phyloP scores from a whole-genome alignment of 768 basidiomycete genomes.

The Tylopilus vinaceipallidus region DNA sequence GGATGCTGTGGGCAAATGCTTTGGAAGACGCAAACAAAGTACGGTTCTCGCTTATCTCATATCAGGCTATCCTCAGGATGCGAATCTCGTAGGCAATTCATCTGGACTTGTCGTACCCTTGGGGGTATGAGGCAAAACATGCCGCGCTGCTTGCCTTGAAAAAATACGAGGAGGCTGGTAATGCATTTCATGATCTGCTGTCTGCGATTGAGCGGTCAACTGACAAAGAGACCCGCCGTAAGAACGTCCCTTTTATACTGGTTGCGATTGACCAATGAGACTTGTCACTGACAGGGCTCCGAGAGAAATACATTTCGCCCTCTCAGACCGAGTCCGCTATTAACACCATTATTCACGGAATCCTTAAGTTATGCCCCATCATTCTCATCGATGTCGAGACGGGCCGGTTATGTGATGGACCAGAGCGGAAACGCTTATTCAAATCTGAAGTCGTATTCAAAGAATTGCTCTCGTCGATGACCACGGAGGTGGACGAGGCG shows the following conservation, averaged over 20 bases:
- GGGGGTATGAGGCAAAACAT: not conserved
- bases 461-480: too few relatives aligned
- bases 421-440: too few relatives aligned
- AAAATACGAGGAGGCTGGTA: not conserved
- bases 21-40: slow-evolving; percentile 5
- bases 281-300: too few relatives aligned
- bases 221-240: not conserved
- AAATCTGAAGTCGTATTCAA: too few relatives aligned
- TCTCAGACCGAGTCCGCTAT: too few relatives aligned
- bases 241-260: not conserved
- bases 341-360: too few relatives aligned
- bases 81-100: not conserved
- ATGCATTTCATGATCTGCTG: not conserved
- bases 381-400: too few relatives aligned
- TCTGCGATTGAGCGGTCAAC: not conserved
- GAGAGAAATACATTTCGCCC: too few relatives aligned
- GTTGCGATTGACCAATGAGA: too few relatives aligned
- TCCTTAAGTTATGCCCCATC: too few relatives aligned
- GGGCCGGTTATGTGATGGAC: too few relatives aligned
- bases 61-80: not conserved
- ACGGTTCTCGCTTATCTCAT: not conserved
- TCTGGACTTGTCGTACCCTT: not conserved
- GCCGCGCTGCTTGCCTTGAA: not conserved
- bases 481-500: too few relatives aligned
- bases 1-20: not conserved